A percentile compares a stretch with the other conserved stretches of the same genome.
Conservation (phyloP, 2,329 filamentous ascomycete species). For the Pleurostoma richardsiae region DNA sequence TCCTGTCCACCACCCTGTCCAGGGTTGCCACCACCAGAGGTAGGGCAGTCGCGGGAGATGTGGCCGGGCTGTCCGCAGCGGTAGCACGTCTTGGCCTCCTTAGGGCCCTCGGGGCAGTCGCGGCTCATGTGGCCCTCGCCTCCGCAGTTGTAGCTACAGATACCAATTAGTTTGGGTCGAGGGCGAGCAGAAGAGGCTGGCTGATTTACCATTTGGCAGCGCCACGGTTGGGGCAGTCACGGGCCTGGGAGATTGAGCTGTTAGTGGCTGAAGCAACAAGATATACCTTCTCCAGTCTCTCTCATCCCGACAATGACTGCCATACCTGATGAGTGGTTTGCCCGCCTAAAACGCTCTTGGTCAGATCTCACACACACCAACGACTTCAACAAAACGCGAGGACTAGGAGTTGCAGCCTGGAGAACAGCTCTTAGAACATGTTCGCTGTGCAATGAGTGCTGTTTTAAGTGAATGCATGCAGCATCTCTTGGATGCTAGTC, state of each 20-base stretch:
- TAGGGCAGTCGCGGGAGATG: slow-evolving; percentile 82
- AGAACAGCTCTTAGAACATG: slow-evolving; percentile 12
- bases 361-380: slow-evolving; percentile 21
- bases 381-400: slow-evolving; percentile 6
- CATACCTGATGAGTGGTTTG: slow-evolving; percentile 71
- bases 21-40: slow-evolving; percentile 31
- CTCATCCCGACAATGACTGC: slow-evolving; percentile 16
- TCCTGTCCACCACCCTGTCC: slow-evolving; percentile 50
- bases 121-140: slow-evolving; percentile 39
- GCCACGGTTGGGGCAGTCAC: slow-evolving; percentile 81
- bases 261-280: slow-evolving; percentile 15
- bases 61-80: slow-evolving; percentile 80
- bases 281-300: slow-evolving; percentile 8
- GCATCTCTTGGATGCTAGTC: too few relatives aligned
- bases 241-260: slow-evolving; percentile 50
- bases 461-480: too few relatives aligned
- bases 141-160: slow-evolving; percentile 28
- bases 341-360: slow-evolving; percentile 51
- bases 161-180: background rate
- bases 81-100: slow-evolving; percentile 78
- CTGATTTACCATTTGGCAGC: slow-evolving; percentile 70
- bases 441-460: background rate
- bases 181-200: background rate
- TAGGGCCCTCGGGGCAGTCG: slow-evolving; percentile 84
- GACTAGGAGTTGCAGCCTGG: slow-evolving; percentile 5